These are phyloP conservation scores for Populus tomentosa DNA, from an alignment of 441 rosid genomes.

Conservation along the genomic window DNA sequence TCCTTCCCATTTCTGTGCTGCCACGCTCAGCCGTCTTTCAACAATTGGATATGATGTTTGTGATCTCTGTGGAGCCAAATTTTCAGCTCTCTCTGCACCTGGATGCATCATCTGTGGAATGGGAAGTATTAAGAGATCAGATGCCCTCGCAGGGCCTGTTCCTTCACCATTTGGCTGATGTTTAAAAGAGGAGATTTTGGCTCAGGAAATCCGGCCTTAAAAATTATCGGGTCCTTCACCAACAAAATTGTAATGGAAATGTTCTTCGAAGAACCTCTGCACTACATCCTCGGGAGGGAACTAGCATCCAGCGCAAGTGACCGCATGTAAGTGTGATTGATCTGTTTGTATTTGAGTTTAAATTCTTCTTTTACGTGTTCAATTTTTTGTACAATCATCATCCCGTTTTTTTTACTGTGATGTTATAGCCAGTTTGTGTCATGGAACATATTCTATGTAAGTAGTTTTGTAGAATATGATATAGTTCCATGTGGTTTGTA, in stretches of 20 bases:
- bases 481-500: background rate
- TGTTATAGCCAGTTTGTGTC: background rate
- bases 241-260: background rate
- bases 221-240: background rate
- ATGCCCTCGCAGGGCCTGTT: slow-evolving; percentile 71
- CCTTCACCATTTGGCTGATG: slow-evolving; percentile 82
- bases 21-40: slow-evolving; percentile 92
- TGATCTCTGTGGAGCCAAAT: slow-evolving; percentile 94
- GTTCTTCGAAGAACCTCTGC: background rate
- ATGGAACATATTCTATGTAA: background rate
- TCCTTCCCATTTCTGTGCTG: slow-evolving; percentile 93
- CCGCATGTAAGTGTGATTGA: slow-evolving; percentile 22
- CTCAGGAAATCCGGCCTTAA: background rate
- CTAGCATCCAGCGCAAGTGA: slow-evolving; percentile 10
- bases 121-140: slow-evolving; percentile 95
- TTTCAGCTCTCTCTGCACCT: slow-evolving; percentile 84
- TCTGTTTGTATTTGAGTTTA: slow-evolving; percentile 22
- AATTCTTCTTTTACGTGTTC: background rate
- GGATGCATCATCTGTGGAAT: slow-evolving; percentile 98
- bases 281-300: slow-evolving; percentile 1
- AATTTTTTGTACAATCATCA: background rate
- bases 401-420: slow-evolving; percentile 9
- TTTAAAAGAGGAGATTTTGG: background rate
- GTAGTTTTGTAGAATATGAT: slow-evolving; percentile 15
- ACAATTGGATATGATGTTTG: slow-evolving; percentile 97